Percentiles rank a stretch among this genome's conserved stretches.
Evolutionary conservation across 208 protist genomes (phyloP).

Genomic region (Tritrichomonas musculus): DNA sequence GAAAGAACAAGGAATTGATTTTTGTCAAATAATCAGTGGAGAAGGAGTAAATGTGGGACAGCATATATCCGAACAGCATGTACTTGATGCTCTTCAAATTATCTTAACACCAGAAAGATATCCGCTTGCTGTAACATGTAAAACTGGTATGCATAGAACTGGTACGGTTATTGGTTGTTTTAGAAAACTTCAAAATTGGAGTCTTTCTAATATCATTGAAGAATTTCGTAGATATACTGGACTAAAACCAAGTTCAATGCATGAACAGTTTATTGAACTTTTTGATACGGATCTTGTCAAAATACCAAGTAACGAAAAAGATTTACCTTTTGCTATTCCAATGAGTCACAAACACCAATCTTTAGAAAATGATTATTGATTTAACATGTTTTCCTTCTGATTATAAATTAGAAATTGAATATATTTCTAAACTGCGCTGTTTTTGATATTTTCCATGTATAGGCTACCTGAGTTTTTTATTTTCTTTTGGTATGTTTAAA

Average conservation of each 20-base stretch:
- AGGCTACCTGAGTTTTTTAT: too few relatives aligned
- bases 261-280: slow-evolving; percentile 97
- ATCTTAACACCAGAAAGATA: slow-evolving; percentile 81
- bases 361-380: too few relatives aligned
- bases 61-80: slow-evolving; percentile 59
- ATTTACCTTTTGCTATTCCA: background rate
- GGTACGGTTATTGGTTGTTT: slow-evolving; percentile 91
- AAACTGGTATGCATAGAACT: slow-evolving; percentile 85
- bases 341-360: too few relatives aligned
- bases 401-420: too few relatives aligned
- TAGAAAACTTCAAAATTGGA: slow-evolving; percentile 90
- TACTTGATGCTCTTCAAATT: slow-evolving; percentile 75
- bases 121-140: slow-evolving; percentile 85
- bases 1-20: slow-evolving; percentile 76
- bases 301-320: background rate
- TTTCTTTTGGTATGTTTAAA: too few relatives aligned
- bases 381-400: too few relatives aligned
- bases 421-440: too few relatives aligned
- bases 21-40: slow-evolving; percentile 37
- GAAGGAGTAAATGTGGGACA: slow-evolving; percentile 44
- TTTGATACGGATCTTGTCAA: slow-evolving; percentile 90
- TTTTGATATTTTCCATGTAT: too few relatives aligned
- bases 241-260: slow-evolving; percentile 65
- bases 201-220: slow-evolving; percentile 86
- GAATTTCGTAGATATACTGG: slow-evolving; percentile 89